These are phyloP conservation scores for Lasiosphaeria hispida DNA, from an alignment of 495 filamentous ascomycete species.

Conservation along the genomic window DNA sequence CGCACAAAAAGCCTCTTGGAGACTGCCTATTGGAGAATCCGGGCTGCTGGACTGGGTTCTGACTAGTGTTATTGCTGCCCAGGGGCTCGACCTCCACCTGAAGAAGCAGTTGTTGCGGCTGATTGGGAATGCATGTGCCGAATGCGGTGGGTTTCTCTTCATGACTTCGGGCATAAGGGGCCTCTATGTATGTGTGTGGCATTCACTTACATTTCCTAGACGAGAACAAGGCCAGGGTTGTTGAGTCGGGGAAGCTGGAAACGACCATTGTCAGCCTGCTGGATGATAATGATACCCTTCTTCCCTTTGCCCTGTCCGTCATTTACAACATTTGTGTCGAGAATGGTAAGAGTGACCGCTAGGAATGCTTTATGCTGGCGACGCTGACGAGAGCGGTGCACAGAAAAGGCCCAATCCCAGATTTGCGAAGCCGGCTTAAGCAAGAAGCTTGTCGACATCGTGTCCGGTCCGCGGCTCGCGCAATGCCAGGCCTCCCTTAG, in stretches of 20 bases:
- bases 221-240: slow-evolving; percentile 66
- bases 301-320: slow-evolving; percentile 61
- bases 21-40: slow-evolving; percentile 62
- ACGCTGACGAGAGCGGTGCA: neutral
- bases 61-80: slow-evolving; percentile 43
- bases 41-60: slow-evolving; percentile 69
- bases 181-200: neutral
- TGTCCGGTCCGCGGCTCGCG: slow-evolving; percentile 34
- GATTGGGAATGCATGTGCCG: slow-evolving; percentile 79
- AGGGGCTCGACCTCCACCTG: slow-evolving; percentile 32
- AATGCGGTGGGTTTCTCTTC: slow-evolving; percentile 55
- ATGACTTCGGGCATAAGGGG: neutral
- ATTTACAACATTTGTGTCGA: slow-evolving; percentile 74
- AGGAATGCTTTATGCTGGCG: neutral
- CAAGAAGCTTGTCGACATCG: slow-evolving; percentile 36
- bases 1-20: slow-evolving; percentile 44
- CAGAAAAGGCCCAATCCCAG: slow-evolving; percentile 54
- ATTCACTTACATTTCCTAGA: slow-evolving; percentile 44
- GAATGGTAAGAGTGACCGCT: slow-evolving; percentile 53
- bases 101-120: slow-evolving; percentile 60
- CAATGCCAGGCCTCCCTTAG: slow-evolving; percentile 31
- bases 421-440: slow-evolving; percentile 45
- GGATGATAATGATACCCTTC: slow-evolving; percentile 48
- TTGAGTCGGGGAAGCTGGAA: slow-evolving; percentile 56
- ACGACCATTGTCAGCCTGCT: slow-evolving; percentile 53